Evolutionary conservation across 1,139 yeast genomes (phyloP).

Genomic region (Fermentozyma sake): DNA sequence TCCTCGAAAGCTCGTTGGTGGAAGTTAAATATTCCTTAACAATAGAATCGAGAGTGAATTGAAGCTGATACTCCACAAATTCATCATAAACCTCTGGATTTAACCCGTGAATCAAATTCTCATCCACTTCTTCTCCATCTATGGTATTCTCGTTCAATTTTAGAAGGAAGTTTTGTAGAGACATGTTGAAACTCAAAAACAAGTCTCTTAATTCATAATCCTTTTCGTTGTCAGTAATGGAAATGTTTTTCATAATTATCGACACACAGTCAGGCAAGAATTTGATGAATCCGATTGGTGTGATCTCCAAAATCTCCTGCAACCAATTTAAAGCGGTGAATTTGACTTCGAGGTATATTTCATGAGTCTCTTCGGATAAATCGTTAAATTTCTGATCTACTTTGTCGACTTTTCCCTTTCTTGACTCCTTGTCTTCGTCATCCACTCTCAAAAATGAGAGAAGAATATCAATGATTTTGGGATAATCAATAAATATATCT

Average conservation of each 20-base stretch:
- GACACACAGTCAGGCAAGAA: conserved; percentile 46
- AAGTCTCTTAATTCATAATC: conserved; percentile 37
- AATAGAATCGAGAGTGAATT: conserved; percentile 30
- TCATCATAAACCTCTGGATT: conserved; percentile 39
- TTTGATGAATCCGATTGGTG: conserved; percentile 72
- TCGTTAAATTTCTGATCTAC: conserved; percentile 27
- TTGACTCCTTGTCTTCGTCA: conserved; percentile 16
- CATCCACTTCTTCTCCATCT: conserved; percentile 8
- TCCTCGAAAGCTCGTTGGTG: conserved; percentile 69
- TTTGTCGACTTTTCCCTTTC: too few relatives aligned
- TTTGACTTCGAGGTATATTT: conserved; percentile 69
- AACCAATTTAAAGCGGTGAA: conserved; percentile 82
- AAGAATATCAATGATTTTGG: conserved; percentile 74
- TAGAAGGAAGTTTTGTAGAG: conserved; percentile 31
- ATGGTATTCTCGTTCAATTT: conserved; percentile 15
- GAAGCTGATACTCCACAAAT: conserved; percentile 36
- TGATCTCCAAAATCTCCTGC: conserved; percentile 64
- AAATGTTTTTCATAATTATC: conserved; percentile 33
- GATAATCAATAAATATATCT: conserved; percentile 77
- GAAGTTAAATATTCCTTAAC: conserved; percentile 35
- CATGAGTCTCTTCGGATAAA: conserved; percentile 34
- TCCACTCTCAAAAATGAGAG: conserved; percentile 68
- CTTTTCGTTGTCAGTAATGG: conserved; percentile 34
- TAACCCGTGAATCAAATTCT: conserved; percentile 25
- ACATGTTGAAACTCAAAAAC: conserved; percentile 32